Evolutionary conservation across 2,329 filamentous ascomycete genomes (phyloP).

Genomic region (Sporothrix sp.): DNA sequence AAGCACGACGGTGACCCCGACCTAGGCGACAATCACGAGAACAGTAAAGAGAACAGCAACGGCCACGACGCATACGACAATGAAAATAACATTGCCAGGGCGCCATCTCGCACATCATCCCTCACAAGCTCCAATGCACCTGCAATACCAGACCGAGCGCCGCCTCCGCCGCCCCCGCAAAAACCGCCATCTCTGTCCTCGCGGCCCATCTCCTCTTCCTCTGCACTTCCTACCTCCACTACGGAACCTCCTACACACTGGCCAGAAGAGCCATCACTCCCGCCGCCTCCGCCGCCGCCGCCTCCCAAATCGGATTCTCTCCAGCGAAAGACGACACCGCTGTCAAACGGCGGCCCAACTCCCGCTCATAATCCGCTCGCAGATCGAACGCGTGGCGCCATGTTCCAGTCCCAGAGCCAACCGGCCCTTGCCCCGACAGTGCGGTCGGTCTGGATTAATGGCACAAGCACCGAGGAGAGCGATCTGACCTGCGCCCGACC

Average conservation of each 20-base stretch:
- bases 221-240: background rate
- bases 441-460: background rate
- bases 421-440: background rate
- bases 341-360: slow-evolving; percentile 12
- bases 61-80: no score
- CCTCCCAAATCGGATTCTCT: slow-evolving; percentile 10
- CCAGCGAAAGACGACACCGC: slow-evolving; percentile 2
- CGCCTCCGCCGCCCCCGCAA: slow-evolving; percentile 3
- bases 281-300: slow-evolving; percentile 9
- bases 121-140: slow-evolving; percentile 8
- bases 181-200: background rate
- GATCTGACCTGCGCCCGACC: slow-evolving; percentile 3
- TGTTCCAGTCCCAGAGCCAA: background rate
- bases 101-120: background rate
- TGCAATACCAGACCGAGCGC: background rate
- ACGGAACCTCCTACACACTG: background rate
- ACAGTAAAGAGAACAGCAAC: background rate
- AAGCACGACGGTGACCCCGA: background rate
- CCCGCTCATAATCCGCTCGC: slow-evolving; percentile 13
- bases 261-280: slow-evolving; percentile 9
- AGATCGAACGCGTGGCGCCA: slow-evolving; percentile 12
- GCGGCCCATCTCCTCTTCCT: background rate
- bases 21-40: background rate
- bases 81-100: background rate
- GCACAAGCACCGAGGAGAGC: slow-evolving; percentile 4